Evolutionary conservation across 2,329 filamentous ascomycete species (phyloP), one percentile per base, ranked within the genome.

Genomic region (Fusarium palustre): DNA sequence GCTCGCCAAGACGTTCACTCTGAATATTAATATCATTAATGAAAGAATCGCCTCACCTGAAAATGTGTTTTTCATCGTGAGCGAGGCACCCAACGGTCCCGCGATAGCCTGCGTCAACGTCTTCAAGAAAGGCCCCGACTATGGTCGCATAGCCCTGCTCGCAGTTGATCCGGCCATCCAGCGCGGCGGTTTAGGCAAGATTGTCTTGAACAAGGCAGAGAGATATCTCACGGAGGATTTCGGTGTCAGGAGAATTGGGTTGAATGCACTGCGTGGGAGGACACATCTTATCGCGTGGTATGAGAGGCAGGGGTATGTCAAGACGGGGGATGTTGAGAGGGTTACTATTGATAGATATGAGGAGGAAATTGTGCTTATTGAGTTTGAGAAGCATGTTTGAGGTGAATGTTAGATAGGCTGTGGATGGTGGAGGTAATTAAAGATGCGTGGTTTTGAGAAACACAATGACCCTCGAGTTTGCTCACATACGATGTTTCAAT

Each of bases 1-100:
- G 87, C 84, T 94, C 10, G 91, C 87, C 45, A 92, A 90, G 13
- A 88, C 85, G 50, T 93, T 92, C 79, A 90, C 87, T 4, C 90
- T 91, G 3, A 84, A 86, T 50, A 90, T 92, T 73, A 87, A 90
- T 60, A 88, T 91, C 75, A 77, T 84, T 22, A 88, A 88, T 0
- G 87, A 91, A 13, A 86, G 81, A 6, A 80, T 83, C 49, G 46
- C 52, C 16, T 69, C 68, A 0, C 70, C 75, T 0, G 70, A 79
- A 20, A 69, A 71, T 11, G 75, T 57, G 1, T 72, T 79, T n/a
- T 54, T 82, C 5, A 72, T 79, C 30, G 77, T 75, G 30, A 71
- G 64, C 3, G 59, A 67, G 53, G 9, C 56, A 16, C 16, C 49
- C 3, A n/a, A 47, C 15, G 31, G 68, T 7, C 33, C 31, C 1